These are phyloP conservation scores for Xylaria sp. DNA, from an alignment of 2,329 filamentous ascomycete genomes.

Conservation along the genomic window DNA sequence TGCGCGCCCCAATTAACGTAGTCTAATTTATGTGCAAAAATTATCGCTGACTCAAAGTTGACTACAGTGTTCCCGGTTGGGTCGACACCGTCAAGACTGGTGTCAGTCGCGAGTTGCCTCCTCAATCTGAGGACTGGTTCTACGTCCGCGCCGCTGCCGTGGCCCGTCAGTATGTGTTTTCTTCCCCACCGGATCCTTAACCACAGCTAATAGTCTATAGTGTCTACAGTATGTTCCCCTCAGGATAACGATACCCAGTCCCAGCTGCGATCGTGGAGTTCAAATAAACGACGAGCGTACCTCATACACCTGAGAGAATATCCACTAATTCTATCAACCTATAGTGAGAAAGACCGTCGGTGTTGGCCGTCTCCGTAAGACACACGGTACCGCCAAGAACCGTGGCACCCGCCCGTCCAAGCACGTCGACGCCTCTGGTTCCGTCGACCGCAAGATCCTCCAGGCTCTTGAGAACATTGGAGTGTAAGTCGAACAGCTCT, in stretches of 20 bases:
- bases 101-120: conserved; percentile 83
- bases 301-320: no score
- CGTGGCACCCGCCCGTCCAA: conserved; percentile 88
- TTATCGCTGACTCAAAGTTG: conserved; percentile 33
- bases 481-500: no score
- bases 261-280: no score
- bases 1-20: no score
- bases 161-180: conserved; percentile 52
- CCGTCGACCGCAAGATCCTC: conserved; percentile 96
- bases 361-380: conserved; percentile 96
- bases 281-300: no score
- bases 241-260: no score
- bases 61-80: conserved; percentile 63
- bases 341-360: conserved; percentile 94
- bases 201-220: conserved; percentile 62
- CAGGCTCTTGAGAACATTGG: conserved; percentile 99
- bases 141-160: conserved; percentile 89
- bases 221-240: conserved; percentile 69
- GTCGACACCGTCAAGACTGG: conserved; percentile 99
- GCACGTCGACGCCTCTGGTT: conserved; percentile 94
- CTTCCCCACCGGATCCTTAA: not conserved
- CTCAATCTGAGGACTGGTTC: conserved; percentile 90
- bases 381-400: conserved; percentile 97
- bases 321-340: no score
- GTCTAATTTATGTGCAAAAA: conserved; percentile 72